Percentiles rank a stretch among this genome's conserved stretches.
These are phyloP conservation scores for Earliella scabrosa DNA, from an alignment of 1,284 basidiomycete genomes.

Conservation along the genomic window DNA sequence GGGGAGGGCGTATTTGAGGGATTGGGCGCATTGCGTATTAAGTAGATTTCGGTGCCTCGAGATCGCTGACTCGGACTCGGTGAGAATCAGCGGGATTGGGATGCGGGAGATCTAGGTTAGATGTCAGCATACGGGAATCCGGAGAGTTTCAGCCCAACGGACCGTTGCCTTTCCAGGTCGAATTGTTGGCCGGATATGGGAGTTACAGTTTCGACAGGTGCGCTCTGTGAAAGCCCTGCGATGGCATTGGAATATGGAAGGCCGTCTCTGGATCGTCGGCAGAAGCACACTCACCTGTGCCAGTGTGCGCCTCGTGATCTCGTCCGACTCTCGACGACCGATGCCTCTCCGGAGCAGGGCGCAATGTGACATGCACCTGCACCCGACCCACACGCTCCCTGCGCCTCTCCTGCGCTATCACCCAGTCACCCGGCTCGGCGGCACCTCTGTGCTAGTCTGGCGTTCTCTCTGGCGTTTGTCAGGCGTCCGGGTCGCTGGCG, in stretches of 20 bases:
- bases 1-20: slow-evolving; percentile 26
- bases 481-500: slow-evolving; percentile 7
- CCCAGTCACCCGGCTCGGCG: neutral
- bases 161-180: slow-evolving; percentile 23
- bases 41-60: slow-evolving; percentile 27
- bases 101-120: slow-evolving; percentile 22
- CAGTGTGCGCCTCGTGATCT: slow-evolving; percentile 20
- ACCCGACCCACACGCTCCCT: neutral
- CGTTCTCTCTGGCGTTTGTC: slow-evolving; percentile 22
- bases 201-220: slow-evolving; percentile 18
- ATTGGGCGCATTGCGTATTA: slow-evolving; percentile 25
- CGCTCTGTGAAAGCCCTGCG: slow-evolving; percentile 17
- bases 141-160: slow-evolving; percentile 25
- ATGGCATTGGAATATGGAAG: slow-evolving; percentile 22
- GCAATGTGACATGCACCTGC: slow-evolving; percentile 16
- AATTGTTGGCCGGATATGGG: slow-evolving; percentile 19
- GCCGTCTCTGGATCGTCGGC: slow-evolving; percentile 24
- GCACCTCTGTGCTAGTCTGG: slow-evolving; percentile 4
- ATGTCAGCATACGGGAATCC: slow-evolving; percentile 20
- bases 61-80: slow-evolving; percentile 24
- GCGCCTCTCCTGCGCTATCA: slow-evolving; percentile 11
- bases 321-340: slow-evolving; percentile 9
- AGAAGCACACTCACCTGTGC: slow-evolving; percentile 26
- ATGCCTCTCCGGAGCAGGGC: slow-evolving; percentile 11
- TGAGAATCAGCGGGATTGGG: slow-evolving; percentile 26